Evolutionary conservation across 2,329 filamentous ascomycete genomes (phyloP).

Genomic region (Cladosporium sp.): DNA sequence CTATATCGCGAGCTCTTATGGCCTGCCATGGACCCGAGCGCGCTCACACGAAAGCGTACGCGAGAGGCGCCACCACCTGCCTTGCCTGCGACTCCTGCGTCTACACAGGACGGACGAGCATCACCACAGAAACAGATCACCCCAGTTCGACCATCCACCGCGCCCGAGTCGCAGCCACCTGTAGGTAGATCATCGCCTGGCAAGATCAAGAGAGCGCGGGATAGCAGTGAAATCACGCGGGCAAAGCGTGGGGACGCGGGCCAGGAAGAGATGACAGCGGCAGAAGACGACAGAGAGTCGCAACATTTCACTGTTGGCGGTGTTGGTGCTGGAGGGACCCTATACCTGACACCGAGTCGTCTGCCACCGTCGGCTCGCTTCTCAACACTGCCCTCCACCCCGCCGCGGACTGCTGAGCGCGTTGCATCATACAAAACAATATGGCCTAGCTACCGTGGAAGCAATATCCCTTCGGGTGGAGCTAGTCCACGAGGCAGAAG

Average conservation of each 20-base stretch:
- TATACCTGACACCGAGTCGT: conserved; percentile 43
- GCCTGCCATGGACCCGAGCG: conserved; percentile 24
- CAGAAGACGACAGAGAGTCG: conserved; percentile 20
- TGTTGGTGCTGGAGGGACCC: conserved; percentile 43
- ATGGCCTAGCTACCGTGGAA: conserved; percentile 5
- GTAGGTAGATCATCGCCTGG: conserved; percentile 12
- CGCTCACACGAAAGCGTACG: conserved; percentile 21
- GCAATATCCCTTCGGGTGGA: neutral
- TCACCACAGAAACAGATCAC: neutral
- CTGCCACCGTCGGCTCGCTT: conserved; percentile 17
- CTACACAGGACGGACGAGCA: neutral
- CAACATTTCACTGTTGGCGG: conserved; percentile 46
- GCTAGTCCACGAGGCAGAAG: neutral
- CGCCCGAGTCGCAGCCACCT: neutral
- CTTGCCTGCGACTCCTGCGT: conserved; percentile 15
- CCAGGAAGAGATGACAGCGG: conserved; percentile 7
- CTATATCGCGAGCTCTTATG: conserved; percentile 18
- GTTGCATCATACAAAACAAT: conserved; percentile 13
- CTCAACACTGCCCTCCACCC: conserved; percentile 25
- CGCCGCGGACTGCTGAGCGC: conserved; percentile 23
- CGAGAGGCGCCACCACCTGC: conserved; percentile 21
- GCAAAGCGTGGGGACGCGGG: conserved; percentile 13
- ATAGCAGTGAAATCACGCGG: conserved; percentile 19
- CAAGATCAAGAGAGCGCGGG: conserved; percentile 21
- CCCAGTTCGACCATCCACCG: neutral